These are phyloP conservation scores for Boletus rufocinnamomeus DNA, from an alignment of 768 basidiomycete genomes.

Conservation along the genomic window DNA sequence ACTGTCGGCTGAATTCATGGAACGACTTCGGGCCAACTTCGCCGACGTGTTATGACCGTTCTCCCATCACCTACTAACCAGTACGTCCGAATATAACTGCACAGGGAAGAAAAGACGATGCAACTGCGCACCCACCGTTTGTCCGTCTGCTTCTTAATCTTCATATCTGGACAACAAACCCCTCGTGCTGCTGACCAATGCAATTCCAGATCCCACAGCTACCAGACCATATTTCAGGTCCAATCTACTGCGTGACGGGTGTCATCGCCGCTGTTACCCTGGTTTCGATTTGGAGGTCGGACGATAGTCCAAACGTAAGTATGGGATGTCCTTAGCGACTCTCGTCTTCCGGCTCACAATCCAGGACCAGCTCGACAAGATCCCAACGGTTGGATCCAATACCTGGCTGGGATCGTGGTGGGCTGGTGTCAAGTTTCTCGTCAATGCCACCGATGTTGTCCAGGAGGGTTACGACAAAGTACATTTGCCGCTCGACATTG, in stretches of 20 bases:
- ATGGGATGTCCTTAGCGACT: too few species aligned
- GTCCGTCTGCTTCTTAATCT: background rate
- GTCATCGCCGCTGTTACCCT: background rate
- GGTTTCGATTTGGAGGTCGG: background rate
- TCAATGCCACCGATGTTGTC: conserved; percentile 25
- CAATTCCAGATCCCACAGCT: background rate
- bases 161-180: background rate
- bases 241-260: background rate
- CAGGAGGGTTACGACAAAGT: conserved; percentile 39
- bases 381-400: conserved; percentile 35
- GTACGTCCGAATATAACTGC: background rate
- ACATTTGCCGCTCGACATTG: background rate
- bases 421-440: conserved; percentile 20
- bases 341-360: background rate
- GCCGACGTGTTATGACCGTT: too few species aligned
- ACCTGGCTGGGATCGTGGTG: conserved; percentile 33
- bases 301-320: conserved; percentile 5
- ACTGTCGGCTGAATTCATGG: too few species aligned
- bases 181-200: background rate
- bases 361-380: conserved; percentile 24
- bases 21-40: too few species aligned
- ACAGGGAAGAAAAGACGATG: background rate
- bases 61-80: too few species aligned
- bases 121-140: background rate
- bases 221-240: background rate